Conservation (phyloP, 2,329 filamentous ascomycete species). For the Fusarium graminum region DNA sequence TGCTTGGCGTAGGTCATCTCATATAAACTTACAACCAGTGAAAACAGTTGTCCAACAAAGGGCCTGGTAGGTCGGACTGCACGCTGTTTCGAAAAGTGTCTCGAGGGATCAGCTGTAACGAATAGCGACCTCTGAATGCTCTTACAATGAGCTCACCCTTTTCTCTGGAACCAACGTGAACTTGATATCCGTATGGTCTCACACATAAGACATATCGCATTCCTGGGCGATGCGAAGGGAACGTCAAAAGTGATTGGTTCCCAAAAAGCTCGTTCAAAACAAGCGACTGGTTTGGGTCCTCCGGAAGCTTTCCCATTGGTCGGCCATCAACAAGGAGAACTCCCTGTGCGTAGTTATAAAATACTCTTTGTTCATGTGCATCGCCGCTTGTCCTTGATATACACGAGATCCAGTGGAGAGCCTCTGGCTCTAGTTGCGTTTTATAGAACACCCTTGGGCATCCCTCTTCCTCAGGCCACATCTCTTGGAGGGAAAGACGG, state of each 20-base stretch:
- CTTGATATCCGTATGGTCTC: conserved; percentile 57
- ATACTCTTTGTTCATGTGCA: conserved; percentile 34
- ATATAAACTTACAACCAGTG: conserved; percentile 67
- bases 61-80: conserved; percentile 61
- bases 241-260: conserved; percentile 63
- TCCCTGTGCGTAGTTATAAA: conserved; percentile 52
- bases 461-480: conserved; percentile 43
- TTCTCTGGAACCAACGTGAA: conserved; percentile 60
- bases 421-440: conserved; percentile 2
- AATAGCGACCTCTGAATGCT: conserved; percentile 36
- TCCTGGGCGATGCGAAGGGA: conserved; percentile 62
- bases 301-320: conserved; percentile 62
- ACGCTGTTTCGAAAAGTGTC: conserved; percentile 29
- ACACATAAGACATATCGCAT: conserved; percentile 64
- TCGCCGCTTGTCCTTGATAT: conserved; percentile 18
- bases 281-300: conserved; percentile 58
- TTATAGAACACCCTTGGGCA: conserved; percentile 24
- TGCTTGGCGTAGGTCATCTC: no score
- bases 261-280: conserved; percentile 66
- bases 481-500: conserved; percentile 33
- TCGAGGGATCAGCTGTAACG: conserved; percentile 42
- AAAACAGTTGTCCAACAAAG: conserved; percentile 63
- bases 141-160: conserved; percentile 49
- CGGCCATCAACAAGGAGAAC: conserved; percentile 53
- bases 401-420: conserved; percentile 36